Conservation (phyloP, 192 early-diverging fungal genomes). For the Piromyces finnis region DNA sequence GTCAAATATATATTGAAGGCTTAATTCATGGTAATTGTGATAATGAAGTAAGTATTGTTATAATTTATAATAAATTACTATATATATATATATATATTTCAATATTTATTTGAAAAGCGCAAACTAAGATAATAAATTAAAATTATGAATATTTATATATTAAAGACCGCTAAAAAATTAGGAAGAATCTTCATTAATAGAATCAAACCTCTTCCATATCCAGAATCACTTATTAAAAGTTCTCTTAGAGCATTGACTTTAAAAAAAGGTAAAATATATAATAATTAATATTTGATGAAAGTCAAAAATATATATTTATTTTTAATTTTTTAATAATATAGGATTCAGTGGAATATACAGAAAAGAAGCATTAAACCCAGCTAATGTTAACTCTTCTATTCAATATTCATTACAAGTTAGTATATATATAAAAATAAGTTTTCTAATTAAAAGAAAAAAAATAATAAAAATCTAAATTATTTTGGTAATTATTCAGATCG, state of each 20-base stretch:
- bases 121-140: too few relatives aligned
- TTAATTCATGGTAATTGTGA: constrained; percentile 76
- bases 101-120: too few relatives aligned
- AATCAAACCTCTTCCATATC: neutral
- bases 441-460: neutral
- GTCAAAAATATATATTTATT: too few relatives aligned
- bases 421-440: neutral
- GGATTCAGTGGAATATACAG: neutral
- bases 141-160: too few relatives aligned
- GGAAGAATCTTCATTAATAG: neutral
- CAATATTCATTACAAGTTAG: constrained; percentile 59
- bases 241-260: neutral
- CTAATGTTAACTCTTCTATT: constrained; percentile 77
- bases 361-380: constrained; percentile 39
- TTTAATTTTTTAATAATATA: neutral
- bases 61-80: too few relatives aligned
- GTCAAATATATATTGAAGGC: constrained; percentile 51
- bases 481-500: constrained; percentile 15
- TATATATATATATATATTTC: too few relatives aligned
- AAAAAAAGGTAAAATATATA: neutral
- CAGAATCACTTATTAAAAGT: neutral
- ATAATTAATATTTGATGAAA: too few relatives aligned
- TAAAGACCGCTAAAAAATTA: neutral
- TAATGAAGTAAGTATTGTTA: constrained; percentile 9
- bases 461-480: neutral